Percentiles rank a stretch among this genome's conserved stretches.
Evolutionary conservation across 2,329 filamentous ascomycete genomes (phyloP).

Genomic region (Xylariaceae sp.): DNA sequence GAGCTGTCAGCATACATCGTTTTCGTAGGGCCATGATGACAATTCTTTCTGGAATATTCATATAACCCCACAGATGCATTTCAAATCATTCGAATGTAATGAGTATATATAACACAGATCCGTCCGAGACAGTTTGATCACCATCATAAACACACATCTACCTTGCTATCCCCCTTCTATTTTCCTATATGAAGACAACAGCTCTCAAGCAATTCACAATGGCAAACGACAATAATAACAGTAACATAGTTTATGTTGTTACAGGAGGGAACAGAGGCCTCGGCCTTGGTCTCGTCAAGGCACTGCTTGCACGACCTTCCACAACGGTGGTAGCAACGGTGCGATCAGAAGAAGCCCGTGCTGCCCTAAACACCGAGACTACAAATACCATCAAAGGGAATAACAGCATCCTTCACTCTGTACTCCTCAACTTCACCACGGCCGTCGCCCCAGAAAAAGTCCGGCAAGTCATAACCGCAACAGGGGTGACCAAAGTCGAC

Average conservation of each 20-base stretch:
- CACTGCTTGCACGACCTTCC: constrained; percentile 45
- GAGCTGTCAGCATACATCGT: too few species aligned
- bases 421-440: constrained; percentile 35
- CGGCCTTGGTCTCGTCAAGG: constrained; percentile 34
- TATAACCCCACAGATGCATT: neutral
- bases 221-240: neutral
- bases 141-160: neutral
- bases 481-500: constrained; percentile 40
- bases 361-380: constrained; percentile 18
- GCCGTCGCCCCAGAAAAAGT: constrained; percentile 29
- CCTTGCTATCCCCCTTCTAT: too few species aligned
- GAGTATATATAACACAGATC: neutral
- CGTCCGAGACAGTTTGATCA: neutral
- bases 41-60: neutral
- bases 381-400: constrained; percentile 25
- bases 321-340: constrained; percentile 43
- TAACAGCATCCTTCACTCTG: constrained; percentile 31
- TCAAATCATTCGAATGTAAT: neutral
- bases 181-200: too few species aligned
- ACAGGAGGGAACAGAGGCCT: constrained; percentile 40
- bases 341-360: constrained; percentile 26
- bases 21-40: neutral
- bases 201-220: neutral
- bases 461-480: constrained; percentile 25
- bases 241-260: constrained; percentile 35